phyloP scores from a whole-genome alignment of 2,329 filamentous ascomycete species.

The Pestalotiopsis fici region DNA sequence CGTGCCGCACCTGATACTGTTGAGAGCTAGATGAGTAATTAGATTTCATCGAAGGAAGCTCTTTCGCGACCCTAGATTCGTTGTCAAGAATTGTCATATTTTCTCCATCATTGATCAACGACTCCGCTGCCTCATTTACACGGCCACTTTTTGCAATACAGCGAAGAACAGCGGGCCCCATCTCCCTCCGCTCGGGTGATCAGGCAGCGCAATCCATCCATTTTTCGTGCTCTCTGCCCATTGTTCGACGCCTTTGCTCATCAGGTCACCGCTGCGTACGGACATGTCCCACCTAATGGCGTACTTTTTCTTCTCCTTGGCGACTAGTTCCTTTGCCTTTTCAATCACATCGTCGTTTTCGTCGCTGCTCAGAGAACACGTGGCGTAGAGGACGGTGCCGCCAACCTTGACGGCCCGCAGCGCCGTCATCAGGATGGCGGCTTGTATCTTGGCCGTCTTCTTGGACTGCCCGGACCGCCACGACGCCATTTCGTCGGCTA shows the following conservation, averaged over 20 bases:
- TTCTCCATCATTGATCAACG: not conserved
- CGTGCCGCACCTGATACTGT: too few species aligned
- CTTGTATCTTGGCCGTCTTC: slow-evolving; percentile 32
- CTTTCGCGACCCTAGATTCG: not conserved
- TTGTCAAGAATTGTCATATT: not conserved
- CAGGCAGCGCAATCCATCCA: slow-evolving; percentile 40
- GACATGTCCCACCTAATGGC: slow-evolving; percentile 28
- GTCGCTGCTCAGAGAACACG: slow-evolving; percentile 36
- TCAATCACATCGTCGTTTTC: slow-evolving; percentile 42
- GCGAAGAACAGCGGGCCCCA: slow-evolving; percentile 43
- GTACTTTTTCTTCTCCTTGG: slow-evolving; percentile 37
- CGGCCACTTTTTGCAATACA: slow-evolving; percentile 32
- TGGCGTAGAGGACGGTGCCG: slow-evolving; percentile 38
- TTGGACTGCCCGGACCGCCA: slow-evolving; percentile 36
- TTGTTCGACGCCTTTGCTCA: slow-evolving; percentile 14
- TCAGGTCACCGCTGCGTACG: slow-evolving; percentile 26
- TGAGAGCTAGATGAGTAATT: too few species aligned
- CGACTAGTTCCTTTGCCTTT: slow-evolving; percentile 29
- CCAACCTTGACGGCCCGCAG: slow-evolving; percentile 33
- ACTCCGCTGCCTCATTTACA: slow-evolving; percentile 7
- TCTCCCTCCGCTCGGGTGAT: slow-evolving; percentile 30
- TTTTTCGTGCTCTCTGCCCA: slow-evolving; percentile 32
- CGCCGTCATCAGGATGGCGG: slow-evolving; percentile 36
- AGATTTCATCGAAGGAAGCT: not conserved
- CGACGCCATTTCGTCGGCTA: slow-evolving; percentile 34